Conservation (phyloP, 352 stramenopile genomes). For the Aphanomyces euteiches region DNA sequence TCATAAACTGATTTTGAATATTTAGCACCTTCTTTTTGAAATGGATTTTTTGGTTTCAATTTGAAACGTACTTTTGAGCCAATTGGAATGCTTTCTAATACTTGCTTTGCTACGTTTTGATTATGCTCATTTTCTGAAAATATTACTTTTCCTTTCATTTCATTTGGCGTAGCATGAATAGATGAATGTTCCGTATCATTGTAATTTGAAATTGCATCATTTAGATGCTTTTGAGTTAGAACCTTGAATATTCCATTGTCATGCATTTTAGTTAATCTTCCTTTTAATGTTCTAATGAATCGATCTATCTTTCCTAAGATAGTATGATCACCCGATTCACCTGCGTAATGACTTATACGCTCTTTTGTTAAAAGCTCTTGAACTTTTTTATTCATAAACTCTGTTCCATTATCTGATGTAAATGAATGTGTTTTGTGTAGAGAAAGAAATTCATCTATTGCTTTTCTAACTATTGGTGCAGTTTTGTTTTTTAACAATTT, state of each 20-base stretch:
- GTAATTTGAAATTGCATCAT: constrained; percentile 40
- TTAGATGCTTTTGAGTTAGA: constrained; percentile 34
- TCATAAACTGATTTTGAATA: constrained; percentile 31
- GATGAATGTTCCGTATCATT: constrained; percentile 38
- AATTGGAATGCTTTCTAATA: background rate
- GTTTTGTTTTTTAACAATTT: constrained; percentile 42
- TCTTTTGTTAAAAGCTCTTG: constrained; percentile 36
- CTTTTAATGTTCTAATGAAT: constrained; percentile 45
- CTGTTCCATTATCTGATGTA: constrained; percentile 40
- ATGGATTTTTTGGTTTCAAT: background rate
- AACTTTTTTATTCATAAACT: constrained; percentile 40
- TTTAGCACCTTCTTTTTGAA: constrained; percentile 20
- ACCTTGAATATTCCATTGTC: constrained; percentile 33
- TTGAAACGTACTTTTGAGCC: constrained; percentile 11
- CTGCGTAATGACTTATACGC: constrained; percentile 43
- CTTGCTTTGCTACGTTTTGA: constrained; percentile 3
- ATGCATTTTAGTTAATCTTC: constrained; percentile 36
- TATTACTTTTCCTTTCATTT: constrained; percentile 37
- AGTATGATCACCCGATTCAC: constrained; percentile 39
- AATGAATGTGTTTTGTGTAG: constrained; percentile 36
- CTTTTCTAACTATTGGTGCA: constrained; percentile 34
- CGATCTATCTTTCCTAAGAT: constrained; percentile 46
- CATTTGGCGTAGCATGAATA: constrained; percentile 35
- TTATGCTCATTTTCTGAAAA: constrained; percentile 20
- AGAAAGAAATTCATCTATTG: constrained; percentile 34